These are phyloP conservation scores for Strigomonas galati DNA, from an alignment of 208 protist species.

Conservation along the genomic window DNA sequence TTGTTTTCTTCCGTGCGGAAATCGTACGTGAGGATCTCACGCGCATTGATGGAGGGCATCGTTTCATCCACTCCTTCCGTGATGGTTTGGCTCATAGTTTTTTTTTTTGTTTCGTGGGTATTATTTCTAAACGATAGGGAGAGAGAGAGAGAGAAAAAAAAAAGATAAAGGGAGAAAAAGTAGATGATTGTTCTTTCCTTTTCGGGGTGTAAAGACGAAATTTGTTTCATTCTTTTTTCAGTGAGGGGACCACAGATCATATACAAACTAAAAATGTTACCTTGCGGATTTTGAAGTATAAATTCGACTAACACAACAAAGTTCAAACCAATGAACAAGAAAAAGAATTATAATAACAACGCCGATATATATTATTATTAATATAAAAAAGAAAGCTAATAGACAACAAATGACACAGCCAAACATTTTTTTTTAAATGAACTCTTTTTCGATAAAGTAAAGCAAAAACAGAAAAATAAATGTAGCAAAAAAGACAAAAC, in stretches of 20 bases:
- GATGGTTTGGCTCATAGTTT: not conserved
- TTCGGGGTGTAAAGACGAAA: too few species aligned
- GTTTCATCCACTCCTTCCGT: conserved; percentile 11
- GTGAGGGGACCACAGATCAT: not conserved
- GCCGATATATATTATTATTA: not conserved
- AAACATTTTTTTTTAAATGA: not conserved
- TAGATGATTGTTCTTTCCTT: not conserved
- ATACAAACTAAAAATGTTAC: not conserved
- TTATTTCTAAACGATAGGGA: conserved; percentile 5
- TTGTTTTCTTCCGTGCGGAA: conserved; percentile 27
- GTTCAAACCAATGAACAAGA: not conserved
- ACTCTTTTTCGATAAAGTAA: not conserved
- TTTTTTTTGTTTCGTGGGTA: conserved; percentile 13
- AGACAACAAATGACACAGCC: not conserved
- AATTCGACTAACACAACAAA: too few species aligned
- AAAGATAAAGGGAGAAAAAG: conserved; percentile 5
- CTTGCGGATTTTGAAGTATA: not conserved
- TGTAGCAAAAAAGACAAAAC: conserved; percentile 10
- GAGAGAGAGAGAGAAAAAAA: conserved; percentile 7
- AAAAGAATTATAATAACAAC: not conserved
- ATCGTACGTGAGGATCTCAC: conserved; percentile 69
- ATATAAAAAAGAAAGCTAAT: not conserved
- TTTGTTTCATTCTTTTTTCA: not conserved
- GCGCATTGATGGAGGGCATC: conserved; percentile 29
- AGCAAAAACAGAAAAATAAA: conserved; percentile 15